Base-by-base conservation (phyloP, 805 yeast species). In the Kregervanrija fluxuum region DNA sequence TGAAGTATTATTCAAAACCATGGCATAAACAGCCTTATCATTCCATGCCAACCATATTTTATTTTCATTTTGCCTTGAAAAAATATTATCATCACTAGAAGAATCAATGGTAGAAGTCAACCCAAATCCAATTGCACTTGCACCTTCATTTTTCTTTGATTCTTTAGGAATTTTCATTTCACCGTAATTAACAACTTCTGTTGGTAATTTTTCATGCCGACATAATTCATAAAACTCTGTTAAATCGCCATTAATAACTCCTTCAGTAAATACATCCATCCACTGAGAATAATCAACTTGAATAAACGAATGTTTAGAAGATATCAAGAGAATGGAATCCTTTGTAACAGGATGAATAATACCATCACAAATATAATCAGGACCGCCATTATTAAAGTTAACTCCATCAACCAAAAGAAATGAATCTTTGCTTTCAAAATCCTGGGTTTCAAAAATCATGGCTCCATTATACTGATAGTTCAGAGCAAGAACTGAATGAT, bases 211-310 rank as follows among this genome's bases (percentile, higher is more conserved):
- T 2, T 17, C 41, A 11, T 38, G 36, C 17, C 53, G 34, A 17
- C 46, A 41, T 13, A 55, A 14, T 16, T 50, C 37, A 9, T 35
- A 30, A 33, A 61, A 56, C 5, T 40, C 45, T 1, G 42, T 41
- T 9, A 55, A 41, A 38, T 55, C 52, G 13, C 53, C 57, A 5
- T 50, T 42, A 12, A 33, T 35, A 8, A 60, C 41, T 5, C 56
- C 46, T 2, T 36, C 30, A 9, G 42, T 36, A 14, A 64, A 42
- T 2, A 44, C 31, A 5, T 41, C 16, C 40, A 54, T 51, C 68
- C 68, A 64, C 22, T 43, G 31, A 1, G 58, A 47, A 35, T 55
- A 60, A 47, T 64, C 66, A 14, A 62, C 38, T 30, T 50, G 55
- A 6, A 64, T 35, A 8, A 64, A 22, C 17, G 54, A 48, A 3